Evolutionary conservation across 306 rosid species (phyloP), one percentile per base, ranked within the genome.

Genomic region (Gleditsia sinensis): DNA sequence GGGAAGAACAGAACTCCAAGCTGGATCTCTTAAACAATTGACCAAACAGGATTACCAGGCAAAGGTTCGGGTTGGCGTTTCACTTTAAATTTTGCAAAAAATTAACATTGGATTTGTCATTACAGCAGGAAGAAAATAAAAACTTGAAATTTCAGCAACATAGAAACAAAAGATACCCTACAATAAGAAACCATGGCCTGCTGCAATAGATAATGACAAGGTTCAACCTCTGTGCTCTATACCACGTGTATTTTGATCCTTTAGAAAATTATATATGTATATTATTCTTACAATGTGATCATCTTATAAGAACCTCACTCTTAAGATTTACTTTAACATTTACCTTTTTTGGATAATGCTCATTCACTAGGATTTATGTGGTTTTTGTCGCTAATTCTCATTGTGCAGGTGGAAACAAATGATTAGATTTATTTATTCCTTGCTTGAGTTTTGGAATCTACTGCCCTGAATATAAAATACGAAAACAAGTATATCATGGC

Each of bases 71-170:
- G n/a, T n/a, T n/a, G n/a, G n/a, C n/a, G n/a, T n/a, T n/a, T n/a
- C n/a, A n/a, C n/a, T n/a, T 75, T 54, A 69, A 62, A 59, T 70
- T 78, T 63, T 71, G 77, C 57, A 75, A 75, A 46, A 75, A 53
- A 50, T 72, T 51, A 67, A 27, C 48, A 59, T 57, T 71, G 73
- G 33, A 79, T 28, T 80, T 80, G 67, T 23, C 63, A 20, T 60
- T 43, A 67, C 71, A 56, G 33, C 75, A 53, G 24, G 33, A 62
- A 62, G 53, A n/a, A 36, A 72, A 77, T 42, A 68, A 53, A 56
- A 17, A 40, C 63, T 55, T 19, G 24, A 48, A 59, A 46, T 59
- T 74, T 72, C 76, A 76, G 81, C 42, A 24, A 56, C 62, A 17
- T 28, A 62, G 19, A 69, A 72, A 7, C 50, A 57, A 21, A 58